phyloP scores from a whole-genome alignment of 176 grass and related monocot genomes.

The Thalia dealbata region DNA sequence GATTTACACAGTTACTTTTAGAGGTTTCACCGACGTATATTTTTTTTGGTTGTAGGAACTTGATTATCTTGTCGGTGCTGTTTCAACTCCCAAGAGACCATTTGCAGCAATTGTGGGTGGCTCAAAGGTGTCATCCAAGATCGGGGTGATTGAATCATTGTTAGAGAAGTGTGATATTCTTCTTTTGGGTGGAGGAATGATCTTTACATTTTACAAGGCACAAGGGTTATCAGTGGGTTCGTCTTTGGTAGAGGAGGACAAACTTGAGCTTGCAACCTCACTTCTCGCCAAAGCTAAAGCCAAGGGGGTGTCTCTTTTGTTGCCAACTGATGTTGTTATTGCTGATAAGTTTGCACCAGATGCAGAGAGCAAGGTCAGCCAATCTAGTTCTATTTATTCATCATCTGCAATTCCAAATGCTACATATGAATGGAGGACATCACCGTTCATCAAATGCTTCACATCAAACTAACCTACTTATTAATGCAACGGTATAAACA shows the following conservation, averaged over 20 bases:
- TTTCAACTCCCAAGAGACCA: constrained; percentile 57
- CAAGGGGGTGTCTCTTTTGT: constrained; percentile 57
- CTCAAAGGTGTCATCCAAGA: constrained; percentile 73
- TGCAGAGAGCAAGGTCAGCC: constrained; percentile 50
- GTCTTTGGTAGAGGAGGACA: constrained; percentile 70
- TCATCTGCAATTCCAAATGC: background rate
- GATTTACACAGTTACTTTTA: too few species aligned
- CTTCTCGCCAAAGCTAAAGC: constrained; percentile 56
- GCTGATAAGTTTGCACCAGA: constrained; percentile 71
- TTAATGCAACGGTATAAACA: background rate
- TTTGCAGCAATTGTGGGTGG: constrained; percentile 72
- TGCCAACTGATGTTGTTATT: constrained; percentile 51
- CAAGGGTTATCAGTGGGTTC: constrained; percentile 53
- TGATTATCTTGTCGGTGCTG: constrained; percentile 67
- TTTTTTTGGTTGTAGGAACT: constrained; percentile 41
- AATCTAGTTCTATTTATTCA: background rate
- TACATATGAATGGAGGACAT: background rate
- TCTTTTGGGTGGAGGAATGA: constrained; percentile 72
- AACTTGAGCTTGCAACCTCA: constrained; percentile 51
- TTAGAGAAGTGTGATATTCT: constrained; percentile 66
- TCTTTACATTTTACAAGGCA: constrained; percentile 82
- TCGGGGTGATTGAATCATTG: constrained; percentile 60
- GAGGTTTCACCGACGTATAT: background rate
- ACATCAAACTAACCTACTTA: background rate
- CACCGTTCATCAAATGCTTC: background rate